Conservation (phyloP, 768 basidiomycete species). For the Russula brevipes region DNA sequence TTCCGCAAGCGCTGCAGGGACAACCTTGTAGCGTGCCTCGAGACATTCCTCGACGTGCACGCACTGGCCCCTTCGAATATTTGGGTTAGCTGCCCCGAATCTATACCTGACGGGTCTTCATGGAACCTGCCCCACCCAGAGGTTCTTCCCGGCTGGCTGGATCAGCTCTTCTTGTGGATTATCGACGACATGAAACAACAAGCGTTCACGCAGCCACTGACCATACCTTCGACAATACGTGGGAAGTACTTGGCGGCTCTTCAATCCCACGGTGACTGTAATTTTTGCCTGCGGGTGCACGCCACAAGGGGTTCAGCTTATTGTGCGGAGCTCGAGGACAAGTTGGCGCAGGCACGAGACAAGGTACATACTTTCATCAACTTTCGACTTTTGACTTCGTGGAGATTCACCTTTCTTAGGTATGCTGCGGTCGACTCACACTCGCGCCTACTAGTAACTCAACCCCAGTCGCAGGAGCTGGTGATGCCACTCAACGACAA, state of each 20-base stretch:
- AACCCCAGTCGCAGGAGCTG: no score
- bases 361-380: background rate
- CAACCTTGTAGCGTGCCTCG: background rate
- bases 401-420: background rate
- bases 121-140: background rate
- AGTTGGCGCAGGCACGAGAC: background rate
- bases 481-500: no score
- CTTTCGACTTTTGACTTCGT: background rate
- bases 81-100: conserved; percentile 2
- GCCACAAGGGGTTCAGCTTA: background rate
- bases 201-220: background rate
- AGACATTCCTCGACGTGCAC: background rate
- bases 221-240: background rate
- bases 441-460: no score
- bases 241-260: background rate
- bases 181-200: no score
- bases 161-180: background rate
- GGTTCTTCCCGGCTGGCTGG: background rate
- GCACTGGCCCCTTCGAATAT: background rate
- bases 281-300: background rate
- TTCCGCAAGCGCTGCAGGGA: conserved; percentile 4
- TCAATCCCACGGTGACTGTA: background rate
- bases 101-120: no score
- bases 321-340: background rate
- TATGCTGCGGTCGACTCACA: background rate